These are phyloP conservation scores for Ettlia oleoabundans DNA, from an alignment of 139 green algal genomes.

Conservation along the genomic window DNA sequence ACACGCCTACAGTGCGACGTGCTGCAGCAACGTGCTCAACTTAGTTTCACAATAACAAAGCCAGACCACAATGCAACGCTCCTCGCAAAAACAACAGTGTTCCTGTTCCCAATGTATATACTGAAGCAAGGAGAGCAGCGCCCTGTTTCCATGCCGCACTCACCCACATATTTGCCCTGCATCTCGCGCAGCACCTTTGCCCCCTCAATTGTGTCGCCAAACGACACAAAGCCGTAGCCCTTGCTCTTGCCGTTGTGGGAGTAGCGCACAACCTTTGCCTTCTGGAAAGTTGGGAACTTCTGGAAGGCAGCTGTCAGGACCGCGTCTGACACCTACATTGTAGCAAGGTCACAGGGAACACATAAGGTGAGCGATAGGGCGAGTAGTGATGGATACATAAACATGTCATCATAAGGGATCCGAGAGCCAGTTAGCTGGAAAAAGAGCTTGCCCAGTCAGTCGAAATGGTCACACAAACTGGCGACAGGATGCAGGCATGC, in stretches of 20 bases:
- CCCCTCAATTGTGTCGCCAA: constrained; percentile 83
- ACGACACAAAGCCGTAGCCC: constrained; percentile 95
- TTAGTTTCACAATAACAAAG: too few species aligned
- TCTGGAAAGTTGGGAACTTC: constrained; percentile 89
- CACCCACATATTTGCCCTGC: constrained; percentile 88
- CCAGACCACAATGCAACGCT: too few species aligned
- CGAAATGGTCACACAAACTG: too few species aligned
- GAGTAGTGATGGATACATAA: background rate
- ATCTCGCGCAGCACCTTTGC: constrained; percentile 84
- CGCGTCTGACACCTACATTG: constrained; percentile 79
- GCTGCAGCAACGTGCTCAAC: too few species aligned
- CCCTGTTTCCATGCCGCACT: background rate
- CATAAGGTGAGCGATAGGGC: too few species aligned
- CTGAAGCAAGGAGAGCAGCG: background rate
- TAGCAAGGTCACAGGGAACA: too few species aligned
- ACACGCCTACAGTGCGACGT: too few species aligned
- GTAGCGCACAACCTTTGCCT: constrained; percentile 64
- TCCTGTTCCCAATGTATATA: too few species aligned
- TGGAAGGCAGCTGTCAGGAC: constrained; percentile 84
- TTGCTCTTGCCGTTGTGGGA: constrained; percentile 77
- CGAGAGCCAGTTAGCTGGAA: background rate
- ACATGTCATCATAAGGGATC: background rate
- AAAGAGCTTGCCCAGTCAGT: too few species aligned
- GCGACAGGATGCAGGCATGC: background rate
- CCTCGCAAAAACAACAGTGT: too few species aligned